phyloP scores from a whole-genome alignment of 306 rosid genomes.

The Vicia villosa region DNA sequence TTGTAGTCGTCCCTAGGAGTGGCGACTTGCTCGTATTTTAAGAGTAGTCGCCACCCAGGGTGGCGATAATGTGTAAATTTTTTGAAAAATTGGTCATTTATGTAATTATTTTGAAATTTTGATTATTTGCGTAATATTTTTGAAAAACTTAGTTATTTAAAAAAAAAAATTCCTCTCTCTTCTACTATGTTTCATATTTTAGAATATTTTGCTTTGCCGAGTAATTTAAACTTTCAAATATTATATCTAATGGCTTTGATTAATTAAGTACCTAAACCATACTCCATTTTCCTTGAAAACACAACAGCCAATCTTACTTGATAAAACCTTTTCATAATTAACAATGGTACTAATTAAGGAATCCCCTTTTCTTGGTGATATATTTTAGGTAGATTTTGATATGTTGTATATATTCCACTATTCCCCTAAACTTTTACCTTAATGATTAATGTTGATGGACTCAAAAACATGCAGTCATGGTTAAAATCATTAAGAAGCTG shows the following conservation, averaged over 20 bases:
- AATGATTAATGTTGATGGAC: slow-evolving; percentile 25
- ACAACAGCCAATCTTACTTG: too few relatives aligned
- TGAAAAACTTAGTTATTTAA: too few relatives aligned
- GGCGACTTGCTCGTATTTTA: too few relatives aligned
- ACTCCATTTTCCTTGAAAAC: not conserved
- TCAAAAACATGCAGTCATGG: slow-evolving; percentile 45
- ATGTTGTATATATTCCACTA: slow-evolving; percentile 5
- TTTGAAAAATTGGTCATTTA: too few relatives aligned
- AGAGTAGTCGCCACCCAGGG: too few relatives aligned
- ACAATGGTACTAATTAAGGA: slow-evolving; percentile 4
- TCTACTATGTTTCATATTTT: not conserved
- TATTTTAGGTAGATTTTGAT: slow-evolving; percentile 34
- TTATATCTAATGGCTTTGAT: not conserved
- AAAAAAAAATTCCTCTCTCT: too few relatives aligned
- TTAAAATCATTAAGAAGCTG: slow-evolving; percentile 46
- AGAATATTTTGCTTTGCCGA: not conserved
- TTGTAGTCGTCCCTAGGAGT: too few relatives aligned
- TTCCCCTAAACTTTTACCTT: slow-evolving; percentile 27
- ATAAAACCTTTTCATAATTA: too few relatives aligned
- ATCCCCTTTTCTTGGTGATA: slow-evolving; percentile 26
- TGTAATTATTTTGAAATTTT: too few relatives aligned
- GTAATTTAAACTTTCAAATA: not conserved
- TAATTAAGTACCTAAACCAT: slow-evolving; percentile 3
- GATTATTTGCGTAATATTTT: too few relatives aligned
- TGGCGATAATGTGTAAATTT: too few relatives aligned